Evolutionary conservation across 169 alveolate species (phyloP).

Genomic region (Theileria sp.): DNA sequence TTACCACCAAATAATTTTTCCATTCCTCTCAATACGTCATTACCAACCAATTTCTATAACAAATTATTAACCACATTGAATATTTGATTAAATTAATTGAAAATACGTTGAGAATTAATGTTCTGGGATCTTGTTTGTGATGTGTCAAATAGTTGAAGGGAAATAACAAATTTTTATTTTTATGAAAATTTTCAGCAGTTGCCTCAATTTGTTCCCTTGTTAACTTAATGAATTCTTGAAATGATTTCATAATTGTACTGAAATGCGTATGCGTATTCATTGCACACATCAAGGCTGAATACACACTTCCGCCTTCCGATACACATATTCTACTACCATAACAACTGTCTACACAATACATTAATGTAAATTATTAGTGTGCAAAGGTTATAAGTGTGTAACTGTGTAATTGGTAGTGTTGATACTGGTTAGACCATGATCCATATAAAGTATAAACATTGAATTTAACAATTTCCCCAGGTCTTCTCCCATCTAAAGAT

Average conservation of each 20-base stretch:
- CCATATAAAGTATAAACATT: slow-evolving; percentile 48
- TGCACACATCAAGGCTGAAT: slow-evolving; percentile 47
- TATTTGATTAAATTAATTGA: too few relatives aligned
- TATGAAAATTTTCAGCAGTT: not conserved
- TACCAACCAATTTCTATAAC: not conserved
- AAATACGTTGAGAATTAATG: not conserved
- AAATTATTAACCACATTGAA: too few relatives aligned
- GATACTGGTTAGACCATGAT: slow-evolving; percentile 63
- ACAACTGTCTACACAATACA: slow-evolving; percentile 23
- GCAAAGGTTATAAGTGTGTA: too few relatives aligned
- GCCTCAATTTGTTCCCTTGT: not conserved
- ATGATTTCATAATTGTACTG: slow-evolving; percentile 20
- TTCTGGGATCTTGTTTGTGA: slow-evolving; percentile 34
- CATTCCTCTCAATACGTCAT: not conserved
- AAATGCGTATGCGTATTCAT: slow-evolving; percentile 28
- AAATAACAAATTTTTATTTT: slow-evolving; percentile 3
- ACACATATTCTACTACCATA: slow-evolving; percentile 43
- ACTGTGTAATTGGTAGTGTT: not conserved
- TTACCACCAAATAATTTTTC: slow-evolving; percentile 9
- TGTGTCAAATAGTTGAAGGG: slow-evolving; percentile 31
- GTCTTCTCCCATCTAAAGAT: not conserved
- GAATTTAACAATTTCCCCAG: slow-evolving; percentile 9
- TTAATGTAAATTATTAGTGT: not conserved
- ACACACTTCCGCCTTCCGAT: slow-evolving; percentile 41
- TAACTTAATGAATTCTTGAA: not conserved